Evolutionary conservation across 768 basidiomycete species (phyloP).

Genomic region (Leccinellum luteum): DNA sequence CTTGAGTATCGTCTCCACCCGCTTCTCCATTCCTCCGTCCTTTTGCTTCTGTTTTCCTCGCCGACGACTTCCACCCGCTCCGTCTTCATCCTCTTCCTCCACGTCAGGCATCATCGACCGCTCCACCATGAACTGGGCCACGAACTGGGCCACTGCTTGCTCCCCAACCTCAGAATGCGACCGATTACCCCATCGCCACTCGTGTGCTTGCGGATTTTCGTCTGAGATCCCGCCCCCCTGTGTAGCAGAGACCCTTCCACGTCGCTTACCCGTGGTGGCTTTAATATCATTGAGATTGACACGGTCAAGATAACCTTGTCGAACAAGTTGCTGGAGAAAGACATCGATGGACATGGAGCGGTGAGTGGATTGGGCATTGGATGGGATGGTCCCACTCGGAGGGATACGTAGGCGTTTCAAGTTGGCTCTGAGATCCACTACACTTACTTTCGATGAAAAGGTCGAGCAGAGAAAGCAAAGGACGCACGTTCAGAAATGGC

Average conservation of each 20-base stretch:
- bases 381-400: slow-evolving; percentile 45
- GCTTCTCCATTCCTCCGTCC: slow-evolving; percentile 17
- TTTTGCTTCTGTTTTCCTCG: slow-evolving; percentile 18
- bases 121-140: slow-evolving; percentile 68
- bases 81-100: slow-evolving; percentile 19
- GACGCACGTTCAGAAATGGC: slow-evolving; percentile 66
- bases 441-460: not conserved
- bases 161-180: slow-evolving; percentile 85
- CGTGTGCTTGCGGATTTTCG: slow-evolving; percentile 36
- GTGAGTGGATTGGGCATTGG: slow-evolving; percentile 49
- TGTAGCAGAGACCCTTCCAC: slow-evolving; percentile 48
- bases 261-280: slow-evolving; percentile 48
- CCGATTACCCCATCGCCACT: slow-evolving; percentile 87
- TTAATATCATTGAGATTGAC: slow-evolving; percentile 40
- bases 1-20: slow-evolving; percentile 38
- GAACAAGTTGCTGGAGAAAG: slow-evolving; percentile 60
- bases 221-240: slow-evolving; percentile 26
- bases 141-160: slow-evolving; percentile 65
- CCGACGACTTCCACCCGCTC: not conserved
- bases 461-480: not conserved
- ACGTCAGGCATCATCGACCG: slow-evolving; percentile 10
- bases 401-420: slow-evolving; percentile 70
- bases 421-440: slow-evolving; percentile 71
- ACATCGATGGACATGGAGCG: slow-evolving; percentile 56
- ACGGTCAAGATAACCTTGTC: slow-evolving; percentile 80